Evolutionary conservation across 345 rosid species (phyloP), one percentile per base, ranked within the genome.

Genomic region (Eucalyptus polybractea): DNA sequence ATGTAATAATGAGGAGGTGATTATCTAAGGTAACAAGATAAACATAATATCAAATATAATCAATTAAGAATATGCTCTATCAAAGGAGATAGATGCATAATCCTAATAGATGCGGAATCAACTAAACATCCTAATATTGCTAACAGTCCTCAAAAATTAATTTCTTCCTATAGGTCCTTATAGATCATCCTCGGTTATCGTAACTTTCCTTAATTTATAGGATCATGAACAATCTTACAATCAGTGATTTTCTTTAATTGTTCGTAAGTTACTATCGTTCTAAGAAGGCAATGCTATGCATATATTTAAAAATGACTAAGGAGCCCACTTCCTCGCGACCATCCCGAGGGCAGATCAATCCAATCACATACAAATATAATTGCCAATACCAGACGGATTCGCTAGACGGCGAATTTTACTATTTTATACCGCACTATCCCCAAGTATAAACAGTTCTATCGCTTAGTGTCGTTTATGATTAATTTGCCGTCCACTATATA

Each of bases 121-220:
- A 50, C 0, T 50, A 50, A 50, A 13, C 13, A 50, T 50, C 3
- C 7, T 50, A 50, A 1, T 50, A 50, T 50, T 15, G n/a, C n/a
- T 60, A 27, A 60, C 7, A 5, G 0, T 60, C 31, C 15, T 60
- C 3, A 27, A 60, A 0, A 6, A 27, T 13, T 62, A 0, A 13
- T 3, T 62, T 62, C 16, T 62, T 62, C 69, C 31, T 62, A 27
- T 27, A 2, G 17, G 4, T 60, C 16, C 31, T 60, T 27, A 60
- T 29, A 0, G 0, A 62, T 62, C 3, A 62, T 62, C 33, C 69
- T 27, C 17, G 0, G 0, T 33, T 2, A 62, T 6, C 0, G 3
- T 29, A 29, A 62, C 0, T 29, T 0, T 62, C 69, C 33, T 60
- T 60, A 60, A 60, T 25, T 60, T 10, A 60, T 27, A 25, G 29